These are phyloP conservation scores for Tuber aestivum DNA, from an alignment of 495 filamentous ascomycete genomes.

Conservation along the genomic window DNA sequence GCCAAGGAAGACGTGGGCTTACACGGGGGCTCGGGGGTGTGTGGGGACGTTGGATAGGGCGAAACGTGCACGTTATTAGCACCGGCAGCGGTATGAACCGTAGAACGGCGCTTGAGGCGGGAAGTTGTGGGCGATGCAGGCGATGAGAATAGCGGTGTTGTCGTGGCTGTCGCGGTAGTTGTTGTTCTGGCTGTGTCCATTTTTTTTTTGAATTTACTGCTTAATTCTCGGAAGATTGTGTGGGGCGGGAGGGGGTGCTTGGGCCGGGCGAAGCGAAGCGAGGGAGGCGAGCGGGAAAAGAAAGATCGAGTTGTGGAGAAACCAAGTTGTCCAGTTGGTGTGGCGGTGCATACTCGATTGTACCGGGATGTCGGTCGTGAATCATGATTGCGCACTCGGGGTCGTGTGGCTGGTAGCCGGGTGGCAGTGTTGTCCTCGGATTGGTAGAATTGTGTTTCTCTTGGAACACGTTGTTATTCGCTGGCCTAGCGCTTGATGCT, in stretches of 20 bases:
- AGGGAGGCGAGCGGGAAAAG: background rate
- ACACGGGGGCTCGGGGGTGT: slow-evolving; percentile 19
- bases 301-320: background rate
- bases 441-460: background rate
- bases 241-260: slow-evolving; percentile 1
- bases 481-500: background rate
- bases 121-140: background rate
- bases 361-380: background rate
- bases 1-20: slow-evolving; percentile 38
- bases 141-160: background rate
- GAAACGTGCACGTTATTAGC: background rate
- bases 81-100: background rate
- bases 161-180: background rate
- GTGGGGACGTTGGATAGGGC: slow-evolving; percentile 26
- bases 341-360: background rate
- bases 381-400: background rate
- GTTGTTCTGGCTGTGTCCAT: background rate
- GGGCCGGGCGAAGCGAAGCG: background rate
- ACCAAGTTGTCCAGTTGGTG: background rate
- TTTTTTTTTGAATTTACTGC: background rate
- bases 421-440: background rate
- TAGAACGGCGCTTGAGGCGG: slow-evolving; percentile 1
- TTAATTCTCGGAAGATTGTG: background rate
- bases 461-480: background rate
- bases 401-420: background rate